These are phyloP conservation scores for Fragilariopsis cylindrus DNA, from an alignment of 108 stramenopile species.

Conservation along the genomic window DNA sequence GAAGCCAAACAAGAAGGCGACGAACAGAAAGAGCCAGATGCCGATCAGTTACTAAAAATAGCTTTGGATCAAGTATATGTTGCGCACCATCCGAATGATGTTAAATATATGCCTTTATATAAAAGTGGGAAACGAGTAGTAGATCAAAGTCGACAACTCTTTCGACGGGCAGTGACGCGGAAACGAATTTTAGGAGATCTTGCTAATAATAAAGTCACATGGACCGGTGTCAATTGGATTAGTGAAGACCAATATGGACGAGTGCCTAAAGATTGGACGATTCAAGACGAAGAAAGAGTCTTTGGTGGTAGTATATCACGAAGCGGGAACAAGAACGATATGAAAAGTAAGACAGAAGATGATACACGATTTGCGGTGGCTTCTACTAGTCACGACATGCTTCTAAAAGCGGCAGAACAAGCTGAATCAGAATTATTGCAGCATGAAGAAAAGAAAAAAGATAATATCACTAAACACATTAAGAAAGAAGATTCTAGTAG, in stretches of 20 bases:
- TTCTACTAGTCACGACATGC: conserved; percentile 27
- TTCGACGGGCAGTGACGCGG: conserved; percentile 54
- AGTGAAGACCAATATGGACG: conserved; percentile 37
- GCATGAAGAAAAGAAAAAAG: conserved; percentile 21
- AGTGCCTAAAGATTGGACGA: conserved; percentile 38
- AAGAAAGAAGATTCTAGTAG: conserved; percentile 16
- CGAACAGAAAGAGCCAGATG: conserved; percentile 37
- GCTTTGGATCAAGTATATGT: conserved; percentile 81
- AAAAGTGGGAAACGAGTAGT: conserved; percentile 54
- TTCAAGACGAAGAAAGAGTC: conserved; percentile 36
- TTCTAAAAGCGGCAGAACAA: conserved; percentile 46
- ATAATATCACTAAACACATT: not conserved
- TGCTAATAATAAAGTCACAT: not conserved
- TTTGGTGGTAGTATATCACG: conserved; percentile 41
- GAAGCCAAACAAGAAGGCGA: conserved; percentile 29
- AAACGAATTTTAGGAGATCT: conserved; percentile 49
- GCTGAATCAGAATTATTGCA: conserved; percentile 30
- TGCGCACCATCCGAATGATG: conserved; percentile 67
- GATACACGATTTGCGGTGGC: conserved; percentile 44
- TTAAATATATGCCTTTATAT: conserved; percentile 78
- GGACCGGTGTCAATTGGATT: conserved; percentile 31
- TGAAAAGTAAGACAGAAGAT: conserved; percentile 14
- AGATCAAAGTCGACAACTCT: conserved; percentile 50
- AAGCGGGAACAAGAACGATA: conserved; percentile 11
- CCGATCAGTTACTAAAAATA: conserved; percentile 52